Percentiles rank a stretch among this genome's conserved stretches.
phyloP scores from a whole-genome alignment of 257 asterid genomes.

The Penstemon davidsonii region DNA sequence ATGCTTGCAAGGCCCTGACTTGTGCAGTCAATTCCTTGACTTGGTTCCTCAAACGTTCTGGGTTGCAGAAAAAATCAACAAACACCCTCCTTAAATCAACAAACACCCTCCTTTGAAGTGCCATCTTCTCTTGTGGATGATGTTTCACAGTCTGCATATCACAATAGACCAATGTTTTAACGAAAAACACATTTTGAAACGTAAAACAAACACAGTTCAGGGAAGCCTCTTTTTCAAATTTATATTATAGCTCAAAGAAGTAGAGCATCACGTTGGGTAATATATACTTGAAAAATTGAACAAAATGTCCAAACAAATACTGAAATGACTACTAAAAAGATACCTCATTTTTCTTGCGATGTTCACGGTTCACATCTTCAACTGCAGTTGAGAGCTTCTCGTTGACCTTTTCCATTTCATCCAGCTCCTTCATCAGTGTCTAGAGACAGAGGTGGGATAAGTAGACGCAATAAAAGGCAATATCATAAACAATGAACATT shows the following conservation, averaged over 20 bases:
- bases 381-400: slow-evolving; percentile 87
- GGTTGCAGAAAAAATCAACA: slow-evolving; percentile 96
- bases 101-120: slow-evolving; percentile 80
- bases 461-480: background rate
- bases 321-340: background rate
- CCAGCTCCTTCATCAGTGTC: slow-evolving; percentile 93
- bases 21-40: slow-evolving; percentile 90
- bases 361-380: slow-evolving; percentile 87
- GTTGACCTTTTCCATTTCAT: slow-evolving; percentile 92
- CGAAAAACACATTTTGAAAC: background rate
- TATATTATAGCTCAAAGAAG: background rate
- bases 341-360: slow-evolving; percentile 92
- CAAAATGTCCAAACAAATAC: background rate
- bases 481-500: background rate
- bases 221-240: slow-evolving; percentile 5
- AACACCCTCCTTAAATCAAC: too few species aligned
- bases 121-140: slow-evolving; percentile 85
- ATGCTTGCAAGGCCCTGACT: slow-evolving; percentile 79
- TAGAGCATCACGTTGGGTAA: background rate
- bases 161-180: background rate
- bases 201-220: background rate
- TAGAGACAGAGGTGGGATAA: slow-evolving; percentile 25
- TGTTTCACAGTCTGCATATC: slow-evolving; percentile 77
- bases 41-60: slow-evolving; percentile 84
- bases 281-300: background rate